Conservation (phyloP, 2,329 filamentous ascomycete genomes). For the Biscogniauxia mediterranea region DNA sequence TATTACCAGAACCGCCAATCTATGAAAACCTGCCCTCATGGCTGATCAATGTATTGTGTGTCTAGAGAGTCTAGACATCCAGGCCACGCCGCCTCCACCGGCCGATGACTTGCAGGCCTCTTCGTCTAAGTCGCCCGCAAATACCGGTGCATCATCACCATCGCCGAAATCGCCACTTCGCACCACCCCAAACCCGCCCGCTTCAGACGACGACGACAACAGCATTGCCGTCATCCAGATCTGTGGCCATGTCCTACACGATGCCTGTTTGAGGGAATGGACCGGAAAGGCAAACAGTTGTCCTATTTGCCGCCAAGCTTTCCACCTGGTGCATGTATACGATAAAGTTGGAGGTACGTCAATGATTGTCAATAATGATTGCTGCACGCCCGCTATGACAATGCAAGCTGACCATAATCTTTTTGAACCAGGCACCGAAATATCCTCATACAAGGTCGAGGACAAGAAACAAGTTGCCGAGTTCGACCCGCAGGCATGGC, state of each 20-base stretch:
- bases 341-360: constrained; percentile 74
- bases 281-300: constrained; percentile 96
- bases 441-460: constrained; percentile 65
- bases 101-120: constrained; percentile 14
- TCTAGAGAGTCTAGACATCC: constrained; percentile 56
- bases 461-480: constrained; percentile 89
- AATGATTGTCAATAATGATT: constrained; percentile 3
- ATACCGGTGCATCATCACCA: constrained; percentile 20
- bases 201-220: constrained; percentile 35
- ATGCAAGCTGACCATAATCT: constrained; percentile 22
- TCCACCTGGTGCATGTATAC: constrained; percentile 86
- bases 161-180: constrained; percentile 18
- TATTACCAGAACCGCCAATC: constrained; percentile 30
- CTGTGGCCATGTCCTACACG: constrained; percentile 89
- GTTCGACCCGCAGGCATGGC: constrained; percentile 73
- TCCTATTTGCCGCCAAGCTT: constrained; percentile 89
- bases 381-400: constrained; percentile 6
- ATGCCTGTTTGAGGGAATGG: constrained; percentile 91
- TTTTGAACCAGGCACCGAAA: constrained; percentile 46
- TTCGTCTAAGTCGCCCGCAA: constrained; percentile 12
- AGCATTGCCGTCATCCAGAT: constrained; percentile 63
- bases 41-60: constrained; percentile 70
- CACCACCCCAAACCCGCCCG: constrained; percentile 24
- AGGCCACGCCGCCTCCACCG: constrained; percentile 25
- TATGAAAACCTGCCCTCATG: constrained; percentile 39